Conservation (phyloP, 768 basidiomycete genomes). For the Auriscalpium orientale region DNA sequence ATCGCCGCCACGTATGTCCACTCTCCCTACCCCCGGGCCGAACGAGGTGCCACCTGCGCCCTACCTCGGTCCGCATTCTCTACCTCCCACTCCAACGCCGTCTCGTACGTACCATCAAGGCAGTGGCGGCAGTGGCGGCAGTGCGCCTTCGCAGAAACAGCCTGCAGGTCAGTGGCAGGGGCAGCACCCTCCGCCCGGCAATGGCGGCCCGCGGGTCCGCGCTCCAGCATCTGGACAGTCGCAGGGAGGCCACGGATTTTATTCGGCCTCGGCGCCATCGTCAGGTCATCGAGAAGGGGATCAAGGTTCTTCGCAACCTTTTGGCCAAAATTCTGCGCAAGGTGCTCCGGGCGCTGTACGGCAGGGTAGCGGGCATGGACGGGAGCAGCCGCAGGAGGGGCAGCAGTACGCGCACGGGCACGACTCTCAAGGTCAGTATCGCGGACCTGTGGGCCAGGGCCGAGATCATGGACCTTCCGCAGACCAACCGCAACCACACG, state of each 20-base stretch:
- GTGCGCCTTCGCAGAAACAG: too few relatives aligned
- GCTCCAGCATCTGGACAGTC: too few relatives aligned
- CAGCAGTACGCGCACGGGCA: conserved; percentile 9
- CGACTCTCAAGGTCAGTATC: not conserved
- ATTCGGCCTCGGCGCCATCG: too few relatives aligned
- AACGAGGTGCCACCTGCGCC: conserved; percentile 61
- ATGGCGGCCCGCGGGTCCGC: too few relatives aligned
- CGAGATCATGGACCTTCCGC: conserved; percentile 11
- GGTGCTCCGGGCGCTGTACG: too few relatives aligned
- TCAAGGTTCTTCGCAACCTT: not conserved
- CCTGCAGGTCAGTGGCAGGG: too few relatives aligned
- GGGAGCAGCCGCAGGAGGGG: too few relatives aligned
- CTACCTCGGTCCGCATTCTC: conserved; percentile 28
- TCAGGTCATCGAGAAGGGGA: not conserved
- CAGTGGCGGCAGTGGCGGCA: not conserved
- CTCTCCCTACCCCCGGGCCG: conserved; percentile 53
- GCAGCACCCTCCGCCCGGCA: too few relatives aligned
- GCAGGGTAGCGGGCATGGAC: too few relatives aligned
- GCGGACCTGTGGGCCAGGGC: conserved; percentile 1
- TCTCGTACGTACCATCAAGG: not conserved
- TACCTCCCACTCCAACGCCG: conserved; percentile 19
- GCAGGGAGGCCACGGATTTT: too few relatives aligned
- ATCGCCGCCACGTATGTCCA: conserved; percentile 34
- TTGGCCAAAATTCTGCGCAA: not conserved
- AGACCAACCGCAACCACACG: too few relatives aligned